Base-by-base conservation (phyloP, 139 green algal species). In the Chlorella sorokiniana region DNA sequence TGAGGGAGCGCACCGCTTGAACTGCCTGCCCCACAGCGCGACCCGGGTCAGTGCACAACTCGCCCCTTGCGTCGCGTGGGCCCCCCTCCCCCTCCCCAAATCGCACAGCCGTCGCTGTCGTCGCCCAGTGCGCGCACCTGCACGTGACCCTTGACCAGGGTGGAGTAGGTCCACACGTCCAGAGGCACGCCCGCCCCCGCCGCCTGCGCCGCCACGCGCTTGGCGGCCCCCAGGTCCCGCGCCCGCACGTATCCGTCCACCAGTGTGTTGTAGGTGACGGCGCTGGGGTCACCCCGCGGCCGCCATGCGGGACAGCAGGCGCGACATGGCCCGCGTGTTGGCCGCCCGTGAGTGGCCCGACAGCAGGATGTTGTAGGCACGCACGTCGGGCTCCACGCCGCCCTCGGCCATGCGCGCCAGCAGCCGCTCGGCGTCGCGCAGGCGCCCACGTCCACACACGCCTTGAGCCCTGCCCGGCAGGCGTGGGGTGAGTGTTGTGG, bases 201-300 rank as follows among this genome's bases (percentile, higher is more conserved):
- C n/a, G 89, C 89, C 48, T 83, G 81, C 33, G 87, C 81, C 31
- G 91, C 29, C 40, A 82, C 73, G 0, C 68, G 38, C 61, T 62
- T 35, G 22, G 89, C 89, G 52, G 88, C 89, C 7, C 78, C 81
- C 48, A 93, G 51, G 51, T 84, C 69, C 3, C 90, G 85, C n/a
- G 72, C 81, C 9, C 44, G 56, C 45, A 90, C 90, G 40, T 92
- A 89, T 1, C 85, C 89, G 1, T 81, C 65, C 35, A 94, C 44
- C 18, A 95, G 81, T 3, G 81, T 94, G 84, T 94, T 94, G 64
- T 92, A 95, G 0, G 89, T 94, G 8, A 92, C 85, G 29, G 70
- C 72, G 27, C 88, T 89, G 45, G 88, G 84, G 33, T 29, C 27
- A 35, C 0, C 81, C 82, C 0, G 40, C 64, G 14, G 59, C 31